Evolutionary conservation across 148 eudicot species (phyloP).

Genomic region (Camellia sinensis): DNA sequence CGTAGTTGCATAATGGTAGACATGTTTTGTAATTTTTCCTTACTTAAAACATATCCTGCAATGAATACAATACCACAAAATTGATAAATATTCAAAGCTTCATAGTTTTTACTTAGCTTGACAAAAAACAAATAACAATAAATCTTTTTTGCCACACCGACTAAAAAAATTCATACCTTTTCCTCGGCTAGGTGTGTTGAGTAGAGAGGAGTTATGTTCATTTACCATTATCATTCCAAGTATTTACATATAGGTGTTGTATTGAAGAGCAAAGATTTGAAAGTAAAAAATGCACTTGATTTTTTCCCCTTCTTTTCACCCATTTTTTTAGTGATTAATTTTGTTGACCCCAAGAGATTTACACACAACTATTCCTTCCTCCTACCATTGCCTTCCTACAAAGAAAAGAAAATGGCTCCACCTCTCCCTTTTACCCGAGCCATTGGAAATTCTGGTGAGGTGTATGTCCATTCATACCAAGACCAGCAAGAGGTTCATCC

Average conservation of each 20-base stretch:
- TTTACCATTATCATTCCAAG: neutral
- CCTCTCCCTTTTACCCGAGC: conserved; percentile 45
- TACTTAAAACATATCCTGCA: neutral
- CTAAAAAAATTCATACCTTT: neutral
- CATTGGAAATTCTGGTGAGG: conserved; percentile 78
- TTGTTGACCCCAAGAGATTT: neutral
- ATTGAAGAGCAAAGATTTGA: neutral
- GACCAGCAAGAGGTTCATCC: conserved; percentile 99
- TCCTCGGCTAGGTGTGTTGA: neutral
- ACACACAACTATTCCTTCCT: neutral
- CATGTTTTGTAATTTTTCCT: neutral
- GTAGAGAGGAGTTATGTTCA: neutral
- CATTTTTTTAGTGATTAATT: neutral
- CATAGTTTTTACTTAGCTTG: neutral
- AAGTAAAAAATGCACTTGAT: neutral
- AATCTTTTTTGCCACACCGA: neutral
- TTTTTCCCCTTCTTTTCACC: neutral
- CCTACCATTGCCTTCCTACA: neutral
- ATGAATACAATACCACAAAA: neutral
- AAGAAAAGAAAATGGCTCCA: neutral
- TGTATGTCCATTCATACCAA: conserved; percentile 85
- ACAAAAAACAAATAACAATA: neutral
- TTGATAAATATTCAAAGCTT: neutral
- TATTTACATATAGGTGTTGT: neutral
- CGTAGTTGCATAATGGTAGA: neutral